phyloP scores from a whole-genome alignment of 768 basidiomycete genomes.

The Omphalotus guepiniiformis region DNA sequence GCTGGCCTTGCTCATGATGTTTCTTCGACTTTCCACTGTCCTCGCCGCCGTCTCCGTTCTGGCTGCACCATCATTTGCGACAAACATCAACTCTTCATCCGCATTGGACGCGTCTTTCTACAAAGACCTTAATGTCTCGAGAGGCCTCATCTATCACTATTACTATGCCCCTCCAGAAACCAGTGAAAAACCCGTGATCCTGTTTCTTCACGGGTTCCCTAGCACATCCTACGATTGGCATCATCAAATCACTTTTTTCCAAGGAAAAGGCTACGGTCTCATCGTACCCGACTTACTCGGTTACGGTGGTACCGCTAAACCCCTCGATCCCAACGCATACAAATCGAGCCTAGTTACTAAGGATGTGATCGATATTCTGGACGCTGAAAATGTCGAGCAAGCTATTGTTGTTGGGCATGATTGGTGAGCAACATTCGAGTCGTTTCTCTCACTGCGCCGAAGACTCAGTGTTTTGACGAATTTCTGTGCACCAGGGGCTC shows the following conservation, averaged over 20 bases:
- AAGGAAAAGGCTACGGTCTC: slow-evolving; percentile 36
- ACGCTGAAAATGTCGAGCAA: slow-evolving; percentile 26
- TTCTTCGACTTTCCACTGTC: neutral
- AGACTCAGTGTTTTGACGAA: neutral
- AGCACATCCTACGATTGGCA: slow-evolving; percentile 40
- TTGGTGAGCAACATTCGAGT: slow-evolving; percentile 27
- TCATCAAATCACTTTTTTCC: slow-evolving; percentile 34
- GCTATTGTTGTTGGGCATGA: slow-evolving; percentile 37
- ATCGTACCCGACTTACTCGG: slow-evolving; percentile 47
- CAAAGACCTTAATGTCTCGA: slow-evolving; percentile 15
- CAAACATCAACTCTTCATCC: neutral
- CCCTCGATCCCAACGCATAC: slow-evolving; percentile 21
- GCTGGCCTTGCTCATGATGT: no score
- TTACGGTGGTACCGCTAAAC: slow-evolving; percentile 30
- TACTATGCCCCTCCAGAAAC: slow-evolving; percentile 10
- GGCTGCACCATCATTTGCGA: neutral
- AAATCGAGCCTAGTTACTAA: slow-evolving; percentile 19
- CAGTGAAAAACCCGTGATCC: slow-evolving; percentile 27
- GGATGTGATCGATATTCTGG: slow-evolving; percentile 36
- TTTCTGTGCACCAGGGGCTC: slow-evolving; percentile 30
- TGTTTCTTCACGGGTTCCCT: slow-evolving; percentile 44
- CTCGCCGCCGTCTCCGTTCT: neutral
- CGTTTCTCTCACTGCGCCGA: no score
- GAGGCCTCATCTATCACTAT: slow-evolving; percentile 20
- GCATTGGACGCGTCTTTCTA: slow-evolving; percentile 18